Evolutionary conservation across 371 early-diverging fungal species (phyloP).

Genomic region (Thermomucor indicae-seudaticae): DNA sequence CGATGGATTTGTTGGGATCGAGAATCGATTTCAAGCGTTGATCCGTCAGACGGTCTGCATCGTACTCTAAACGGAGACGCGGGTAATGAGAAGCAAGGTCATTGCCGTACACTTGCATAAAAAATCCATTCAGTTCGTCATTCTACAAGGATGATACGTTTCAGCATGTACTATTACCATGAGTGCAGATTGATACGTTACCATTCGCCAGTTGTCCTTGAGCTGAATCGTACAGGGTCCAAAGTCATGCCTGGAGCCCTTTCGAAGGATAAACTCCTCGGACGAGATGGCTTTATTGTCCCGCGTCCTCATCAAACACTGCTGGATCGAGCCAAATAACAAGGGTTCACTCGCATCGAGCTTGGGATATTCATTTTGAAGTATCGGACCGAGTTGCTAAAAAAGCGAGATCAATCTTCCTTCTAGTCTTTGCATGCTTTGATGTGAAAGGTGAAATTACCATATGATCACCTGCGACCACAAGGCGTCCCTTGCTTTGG

Average conservation of each 20-base stretch:
- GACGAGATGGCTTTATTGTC: constrained; percentile 33
- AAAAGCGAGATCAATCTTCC: not conserved
- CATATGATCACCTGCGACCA: constrained; percentile 60
- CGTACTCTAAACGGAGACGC: constrained; percentile 11
- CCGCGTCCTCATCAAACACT: constrained; percentile 49
- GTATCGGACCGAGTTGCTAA: constrained; percentile 55
- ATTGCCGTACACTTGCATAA: constrained; percentile 50
- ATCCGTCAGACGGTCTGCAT: too few relatives aligned
- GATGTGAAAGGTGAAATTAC: constrained; percentile 13
- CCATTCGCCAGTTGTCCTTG: constrained; percentile 62
- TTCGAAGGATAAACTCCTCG: constrained; percentile 27
- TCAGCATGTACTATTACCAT: not conserved
- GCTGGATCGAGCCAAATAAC: constrained; percentile 52
- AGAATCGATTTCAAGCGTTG: too few relatives aligned
- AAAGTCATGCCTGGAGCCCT: constrained; percentile 34
- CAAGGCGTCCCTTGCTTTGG: constrained; percentile 30
- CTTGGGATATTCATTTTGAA: constrained; percentile 42
- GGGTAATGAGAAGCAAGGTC: constrained; percentile 32
- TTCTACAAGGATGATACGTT: constrained; percentile 27
- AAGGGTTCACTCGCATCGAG: constrained; percentile 31
- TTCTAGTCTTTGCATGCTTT: not conserved
- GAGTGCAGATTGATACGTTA: constrained; percentile 11
- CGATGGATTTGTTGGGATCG: constrained; percentile 36
- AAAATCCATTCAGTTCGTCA: constrained; percentile 45
- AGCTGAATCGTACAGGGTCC: constrained; percentile 56